Conservation (phyloP, 495 filamentous ascomycete species). For the Penicillium mononematosum region DNA sequence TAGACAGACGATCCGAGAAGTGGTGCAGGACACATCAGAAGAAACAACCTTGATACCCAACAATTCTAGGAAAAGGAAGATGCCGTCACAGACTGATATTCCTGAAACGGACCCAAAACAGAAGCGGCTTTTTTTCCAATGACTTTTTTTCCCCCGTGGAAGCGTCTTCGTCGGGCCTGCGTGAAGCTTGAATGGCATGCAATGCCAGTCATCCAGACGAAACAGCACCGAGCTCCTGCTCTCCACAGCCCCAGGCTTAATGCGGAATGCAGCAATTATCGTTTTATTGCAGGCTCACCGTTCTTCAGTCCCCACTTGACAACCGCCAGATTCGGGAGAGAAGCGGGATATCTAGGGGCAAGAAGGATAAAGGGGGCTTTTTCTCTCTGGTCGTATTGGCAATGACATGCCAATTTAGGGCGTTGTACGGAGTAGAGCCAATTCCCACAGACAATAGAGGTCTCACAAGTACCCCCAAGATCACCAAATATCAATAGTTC, state of each 20-base stretch:
- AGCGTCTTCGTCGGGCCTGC: neutral
- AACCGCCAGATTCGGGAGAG: slow-evolving; percentile 6
- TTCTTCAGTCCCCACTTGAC: slow-evolving; percentile 10
- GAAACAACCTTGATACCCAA: slow-evolving; percentile 6
- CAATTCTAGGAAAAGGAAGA: slow-evolving; percentile 33
- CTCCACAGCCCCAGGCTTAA: neutral
- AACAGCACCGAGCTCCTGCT: neutral
- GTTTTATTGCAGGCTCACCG: slow-evolving; percentile 7
- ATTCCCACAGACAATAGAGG: neutral
- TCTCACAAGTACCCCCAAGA: neutral
- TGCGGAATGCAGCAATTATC: neutral
- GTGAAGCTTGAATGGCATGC: neutral
- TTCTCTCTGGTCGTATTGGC: neutral
- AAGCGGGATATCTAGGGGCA: neutral
- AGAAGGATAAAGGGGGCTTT: neutral
- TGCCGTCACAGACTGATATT: slow-evolving; percentile 13
- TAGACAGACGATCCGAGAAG: slow-evolving; percentile 78
- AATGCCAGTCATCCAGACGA: neutral
- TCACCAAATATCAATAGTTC: neutral
- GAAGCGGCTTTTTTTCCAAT: slow-evolving; percentile 42
- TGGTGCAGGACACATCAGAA: slow-evolving; percentile 51
- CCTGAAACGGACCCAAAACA: slow-evolving; percentile 33
- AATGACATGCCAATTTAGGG: neutral
- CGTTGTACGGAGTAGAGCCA: neutral
- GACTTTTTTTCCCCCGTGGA: neutral